phyloP scores from a whole-genome alignment of 202 grass and related monocot genomes.

The Carex arenaria region DNA sequence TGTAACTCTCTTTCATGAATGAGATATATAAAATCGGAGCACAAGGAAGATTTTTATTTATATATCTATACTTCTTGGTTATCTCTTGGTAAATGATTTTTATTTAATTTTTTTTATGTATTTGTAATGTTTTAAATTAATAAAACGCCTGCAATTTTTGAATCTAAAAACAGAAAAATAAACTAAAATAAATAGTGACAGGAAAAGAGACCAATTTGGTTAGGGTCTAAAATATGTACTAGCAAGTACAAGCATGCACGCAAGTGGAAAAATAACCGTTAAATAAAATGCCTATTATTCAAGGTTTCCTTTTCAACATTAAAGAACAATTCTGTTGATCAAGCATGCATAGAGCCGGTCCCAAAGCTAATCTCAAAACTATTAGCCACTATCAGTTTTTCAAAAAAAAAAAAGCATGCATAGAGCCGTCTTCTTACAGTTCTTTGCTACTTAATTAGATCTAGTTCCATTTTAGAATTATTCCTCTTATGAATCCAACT shows the following conservation, averaged over 20 bases:
- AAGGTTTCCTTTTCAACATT: neutral
- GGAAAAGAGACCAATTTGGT: too few species aligned
- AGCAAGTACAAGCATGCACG: neutral
- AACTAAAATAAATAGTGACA: neutral
- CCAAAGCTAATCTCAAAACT: too few species aligned
- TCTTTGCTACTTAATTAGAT: neutral
- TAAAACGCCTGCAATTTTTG: neutral
- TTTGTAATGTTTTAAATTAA: neutral
- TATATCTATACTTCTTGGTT: too few species aligned
- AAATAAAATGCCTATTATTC: neutral
- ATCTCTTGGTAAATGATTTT: too few species aligned
- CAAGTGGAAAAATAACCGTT: neutral
- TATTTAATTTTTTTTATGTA: too few species aligned
- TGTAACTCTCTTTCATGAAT: too few species aligned
- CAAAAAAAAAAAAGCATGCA: too few species aligned
- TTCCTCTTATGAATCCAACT: neutral
- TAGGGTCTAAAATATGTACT: neutral
- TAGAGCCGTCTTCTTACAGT: neutral
- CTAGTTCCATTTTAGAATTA: neutral
- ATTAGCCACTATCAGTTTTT: too few species aligned
- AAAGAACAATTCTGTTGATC: slow-evolving; percentile 7
- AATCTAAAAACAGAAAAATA: neutral
- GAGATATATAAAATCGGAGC: too few species aligned
- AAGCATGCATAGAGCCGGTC: slow-evolving; percentile 6
- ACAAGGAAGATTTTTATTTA: too few species aligned